phyloP scores from a whole-genome alignment of 2,329 filamentous ascomycete species.

The Aspergillus pseudoglaucus region DNA sequence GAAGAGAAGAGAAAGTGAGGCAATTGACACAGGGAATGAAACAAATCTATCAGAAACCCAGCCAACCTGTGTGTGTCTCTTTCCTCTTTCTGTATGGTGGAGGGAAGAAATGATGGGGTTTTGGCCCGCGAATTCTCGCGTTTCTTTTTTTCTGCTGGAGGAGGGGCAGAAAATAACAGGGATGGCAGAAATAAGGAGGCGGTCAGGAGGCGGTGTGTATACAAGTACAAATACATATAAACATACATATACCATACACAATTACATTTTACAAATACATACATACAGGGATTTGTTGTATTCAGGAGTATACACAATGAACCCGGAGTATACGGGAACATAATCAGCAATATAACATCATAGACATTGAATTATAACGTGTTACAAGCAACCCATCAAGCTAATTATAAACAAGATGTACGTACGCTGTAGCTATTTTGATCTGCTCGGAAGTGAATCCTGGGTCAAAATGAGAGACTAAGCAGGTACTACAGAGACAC shows the following conservation, averaged over 20 bases:
- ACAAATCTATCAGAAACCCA: neutral
- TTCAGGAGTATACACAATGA: too few species aligned
- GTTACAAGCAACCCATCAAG: too few species aligned
- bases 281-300: neutral
- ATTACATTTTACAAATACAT: too few species aligned
- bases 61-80: neutral
- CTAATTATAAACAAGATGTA: slow-evolving; percentile 1
- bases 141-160: slow-evolving; percentile 1
- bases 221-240: neutral
- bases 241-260: neutral
- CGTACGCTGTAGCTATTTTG: slow-evolving; percentile 2
- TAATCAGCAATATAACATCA: too few species aligned
- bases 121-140: slow-evolving; percentile 10
- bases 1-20: slow-evolving; percentile 3
- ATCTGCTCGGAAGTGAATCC: slow-evolving; percentile 12
- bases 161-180: slow-evolving; percentile 10
- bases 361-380: too few species aligned
- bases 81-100: neutral
- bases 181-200: slow-evolving; percentile 9
- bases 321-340: too few species aligned
- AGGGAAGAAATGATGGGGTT: neutral
- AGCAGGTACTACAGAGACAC: neutral
- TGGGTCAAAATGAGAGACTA: slow-evolving; percentile 10
- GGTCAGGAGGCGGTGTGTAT: slow-evolving; percentile 7
- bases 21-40: slow-evolving; percentile 1